phyloP scores from a whole-genome alignment of 164 flowering plant species.

The Vitis riparia region DNA sequence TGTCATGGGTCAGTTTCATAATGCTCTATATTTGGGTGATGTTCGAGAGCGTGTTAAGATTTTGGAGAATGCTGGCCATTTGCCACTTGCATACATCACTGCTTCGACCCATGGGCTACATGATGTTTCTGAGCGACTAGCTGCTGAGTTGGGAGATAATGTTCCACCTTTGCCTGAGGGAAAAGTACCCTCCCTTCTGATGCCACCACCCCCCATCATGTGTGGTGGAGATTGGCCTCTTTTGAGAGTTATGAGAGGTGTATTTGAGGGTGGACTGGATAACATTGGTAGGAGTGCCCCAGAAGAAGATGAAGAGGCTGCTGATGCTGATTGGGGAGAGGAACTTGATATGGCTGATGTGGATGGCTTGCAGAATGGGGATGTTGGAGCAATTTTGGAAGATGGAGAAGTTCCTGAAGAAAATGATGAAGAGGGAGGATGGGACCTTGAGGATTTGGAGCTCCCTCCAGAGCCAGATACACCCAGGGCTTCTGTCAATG shows the following conservation, averaged over 20 bases:
- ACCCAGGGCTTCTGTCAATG: slow-evolving; percentile 46
- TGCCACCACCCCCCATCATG: slow-evolving; percentile 73
- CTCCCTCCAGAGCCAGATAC: slow-evolving; percentile 63
- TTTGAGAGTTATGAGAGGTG: slow-evolving; percentile 72
- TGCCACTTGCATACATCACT: slow-evolving; percentile 88
- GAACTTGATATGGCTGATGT: slow-evolving; percentile 69
- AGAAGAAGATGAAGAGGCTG: slow-evolving; percentile 71
- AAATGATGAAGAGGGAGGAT: slow-evolving; percentile 68
- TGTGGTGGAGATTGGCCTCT: slow-evolving; percentile 66
- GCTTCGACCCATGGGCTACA: slow-evolving; percentile 76
- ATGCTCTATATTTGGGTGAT: slow-evolving; percentile 87
- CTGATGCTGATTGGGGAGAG: slow-evolving; percentile 79
- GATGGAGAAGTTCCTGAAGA: slow-evolving; percentile 65
- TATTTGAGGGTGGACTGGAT: slow-evolving; percentile 82
- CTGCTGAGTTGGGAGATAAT: slow-evolving; percentile 65
- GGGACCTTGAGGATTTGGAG: slow-evolving; percentile 75
- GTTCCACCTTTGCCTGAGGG: slow-evolving; percentile 51
- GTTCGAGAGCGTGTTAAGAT: slow-evolving; percentile 78
- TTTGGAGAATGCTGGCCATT: slow-evolving; percentile 76
- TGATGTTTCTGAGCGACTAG: slow-evolving; percentile 66
- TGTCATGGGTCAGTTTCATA: slow-evolving; percentile 93
- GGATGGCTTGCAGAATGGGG: slow-evolving; percentile 63
- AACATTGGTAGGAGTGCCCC: slow-evolving; percentile 37
- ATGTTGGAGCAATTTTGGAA: slow-evolving; percentile 41
- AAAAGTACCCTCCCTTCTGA: slow-evolving; percentile 60